Conservation (phyloP, 768 basidiomycete species). For the Boletus rubroflammeus region DNA sequence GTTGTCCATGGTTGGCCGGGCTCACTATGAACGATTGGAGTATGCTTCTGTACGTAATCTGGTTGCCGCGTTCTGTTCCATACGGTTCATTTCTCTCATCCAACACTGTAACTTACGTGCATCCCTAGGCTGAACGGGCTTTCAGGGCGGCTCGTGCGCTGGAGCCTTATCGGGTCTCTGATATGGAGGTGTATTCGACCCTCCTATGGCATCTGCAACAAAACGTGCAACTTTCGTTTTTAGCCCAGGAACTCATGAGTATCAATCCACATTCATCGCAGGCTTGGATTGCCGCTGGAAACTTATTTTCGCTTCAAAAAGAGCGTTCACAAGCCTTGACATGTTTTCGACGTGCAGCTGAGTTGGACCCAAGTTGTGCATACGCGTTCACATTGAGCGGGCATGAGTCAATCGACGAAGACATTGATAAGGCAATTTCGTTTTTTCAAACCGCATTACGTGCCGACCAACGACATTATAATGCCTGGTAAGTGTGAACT, state of each 20-base stretch:
- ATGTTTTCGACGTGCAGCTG: slow-evolving; percentile 89
- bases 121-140: slow-evolving; percentile 77
- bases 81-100: slow-evolving; percentile 15
- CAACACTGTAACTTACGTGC: slow-evolving; percentile 11
- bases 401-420: slow-evolving; percentile 95
- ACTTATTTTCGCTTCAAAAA: slow-evolving; percentile 92
- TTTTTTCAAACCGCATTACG: slow-evolving; percentile 92
- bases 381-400: slow-evolving; percentile 97
- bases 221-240: slow-evolving; percentile 80
- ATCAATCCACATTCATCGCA: slow-evolving; percentile 80
- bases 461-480: slow-evolving; percentile 91
- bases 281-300: slow-evolving; percentile 96
- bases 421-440: slow-evolving; percentile 85
- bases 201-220: slow-evolving; percentile 92
- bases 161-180: slow-evolving; percentile 86
- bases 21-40: slow-evolving; percentile 86
- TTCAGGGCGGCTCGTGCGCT: slow-evolving; percentile 77
- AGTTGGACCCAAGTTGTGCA: slow-evolving; percentile 85
- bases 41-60: slow-evolving; percentile 73
- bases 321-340: slow-evolving; percentile 90
- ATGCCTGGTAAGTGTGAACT: slow-evolving; percentile 79
- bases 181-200: slow-evolving; percentile 97
- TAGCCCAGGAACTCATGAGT: slow-evolving; percentile 88
- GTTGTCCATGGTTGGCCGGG: slow-evolving; percentile 78
- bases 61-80: slow-evolving; percentile 4